Evolutionary conservation across 345 rosid genomes (phyloP).

Genomic region (Angophora floribunda): DNA sequence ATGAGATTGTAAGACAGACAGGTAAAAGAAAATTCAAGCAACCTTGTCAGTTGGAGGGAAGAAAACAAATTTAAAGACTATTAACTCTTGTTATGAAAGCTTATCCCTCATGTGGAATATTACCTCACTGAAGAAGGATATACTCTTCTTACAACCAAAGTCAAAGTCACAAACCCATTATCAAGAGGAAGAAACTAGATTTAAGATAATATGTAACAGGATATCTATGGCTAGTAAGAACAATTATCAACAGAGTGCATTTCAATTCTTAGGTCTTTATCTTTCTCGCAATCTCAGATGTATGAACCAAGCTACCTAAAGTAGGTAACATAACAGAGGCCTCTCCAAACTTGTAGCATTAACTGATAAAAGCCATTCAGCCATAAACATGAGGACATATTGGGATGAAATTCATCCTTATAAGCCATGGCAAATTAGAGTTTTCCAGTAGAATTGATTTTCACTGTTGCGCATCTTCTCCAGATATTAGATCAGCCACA

Average conservation of each 20-base stretch:
- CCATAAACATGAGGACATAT: background rate
- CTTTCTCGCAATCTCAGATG: background rate
- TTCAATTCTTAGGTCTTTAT: background rate
- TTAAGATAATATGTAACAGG: background rate
- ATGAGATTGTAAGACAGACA: slow-evolving; percentile 16
- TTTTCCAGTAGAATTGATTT: background rate
- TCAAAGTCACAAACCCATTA: background rate
- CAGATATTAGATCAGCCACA: background rate
- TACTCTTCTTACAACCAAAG: background rate
- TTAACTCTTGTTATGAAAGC: background rate
- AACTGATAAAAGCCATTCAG: background rate
- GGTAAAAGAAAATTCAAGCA: background rate
- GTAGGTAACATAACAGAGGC: background rate
- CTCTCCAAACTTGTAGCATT: background rate
- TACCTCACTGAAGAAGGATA: background rate
- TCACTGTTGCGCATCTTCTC: background rate
- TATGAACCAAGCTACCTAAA: background rate
- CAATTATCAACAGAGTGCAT: background rate
- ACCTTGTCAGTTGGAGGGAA: background rate
- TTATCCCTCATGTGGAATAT: background rate
- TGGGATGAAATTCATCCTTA: background rate
- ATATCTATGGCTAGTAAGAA: background rate
- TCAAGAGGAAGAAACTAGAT: background rate
- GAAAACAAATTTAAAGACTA: background rate
- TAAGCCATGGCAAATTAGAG: background rate